Base-by-base conservation (phyloP, 257 asterid genomes). In the Nicotiana sylvestris region DNA sequence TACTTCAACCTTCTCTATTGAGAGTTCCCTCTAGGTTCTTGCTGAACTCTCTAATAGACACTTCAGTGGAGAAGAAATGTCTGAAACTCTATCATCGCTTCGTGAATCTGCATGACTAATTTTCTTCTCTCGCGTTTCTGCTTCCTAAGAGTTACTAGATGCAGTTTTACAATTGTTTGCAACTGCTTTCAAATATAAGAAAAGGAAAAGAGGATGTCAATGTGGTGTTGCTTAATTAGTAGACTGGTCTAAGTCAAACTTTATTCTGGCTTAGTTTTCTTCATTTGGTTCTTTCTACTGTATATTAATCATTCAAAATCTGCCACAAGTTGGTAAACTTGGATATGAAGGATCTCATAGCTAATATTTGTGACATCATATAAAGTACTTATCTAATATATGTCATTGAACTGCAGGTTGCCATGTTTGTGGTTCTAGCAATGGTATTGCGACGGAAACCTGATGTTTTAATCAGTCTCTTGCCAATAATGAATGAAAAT, bases 371-470 rank as follows among this genome's bases (percentile, higher is more conserved):
- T 46, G 78, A 43, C 60, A 43, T 21, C 15, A 72, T 72, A 72
- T 72, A 3, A 3, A 16, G 21, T 51, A 43, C 12, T 43, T 43
- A 15, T 9, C 15, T 15, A 56, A 30, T 29, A 51, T 66, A 53
- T 66, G 64, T 81, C 78, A 46, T 21, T 81, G 57, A 30, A 81
- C 27, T 66, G 83, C 90, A 94, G 98, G 97, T 94, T 84, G 98
- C 95, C 53, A 92, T 92, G 32, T 95, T 95, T 81, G 16, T 92
- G 56, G 96, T 89, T 79, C 83, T 92, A 80, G 88, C 97, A 32
- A 88, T 95, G 90, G 97, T 93, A 76, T 85, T 95, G 84, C 91
- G 97, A 35, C 91, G 92, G 80, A 95, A 91, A 84, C 97, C 98
- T 55, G 96, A 93, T 81, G 93, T 88, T 64, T 80, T 92, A 67